phyloP scores from a whole-genome alignment of 371 early-diverging fungal genomes.

The Smittium culicis region DNA sequence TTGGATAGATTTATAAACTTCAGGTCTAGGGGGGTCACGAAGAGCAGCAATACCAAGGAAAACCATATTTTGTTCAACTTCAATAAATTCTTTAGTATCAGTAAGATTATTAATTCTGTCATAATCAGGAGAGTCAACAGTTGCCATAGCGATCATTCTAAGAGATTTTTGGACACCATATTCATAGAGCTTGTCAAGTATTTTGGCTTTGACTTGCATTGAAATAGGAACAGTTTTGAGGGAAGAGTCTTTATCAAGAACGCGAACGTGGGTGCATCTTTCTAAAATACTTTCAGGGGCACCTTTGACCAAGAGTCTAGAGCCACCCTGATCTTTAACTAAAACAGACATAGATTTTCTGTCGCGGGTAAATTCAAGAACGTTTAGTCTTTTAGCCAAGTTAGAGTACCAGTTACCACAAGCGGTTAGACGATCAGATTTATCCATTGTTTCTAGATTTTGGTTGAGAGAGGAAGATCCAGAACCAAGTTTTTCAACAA shows the following conservation, averaged over 20 bases:
- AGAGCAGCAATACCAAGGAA: conserved; percentile 89
- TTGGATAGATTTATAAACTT: conserved; percentile 65
- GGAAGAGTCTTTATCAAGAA: conserved; percentile 16
- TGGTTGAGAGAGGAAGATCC: conserved; percentile 48
- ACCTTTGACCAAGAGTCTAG: conserved; percentile 68
- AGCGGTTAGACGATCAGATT: conserved; percentile 41
- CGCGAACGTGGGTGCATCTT: conserved; percentile 58
- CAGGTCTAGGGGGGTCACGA: conserved; percentile 90
- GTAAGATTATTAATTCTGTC: conserved; percentile 19
- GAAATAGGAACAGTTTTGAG: conserved; percentile 50
- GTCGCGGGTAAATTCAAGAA: conserved; percentile 88
- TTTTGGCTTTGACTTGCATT: conserved; percentile 39
- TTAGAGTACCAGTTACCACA: conserved; percentile 44
- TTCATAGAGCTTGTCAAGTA: conserved; percentile 51
- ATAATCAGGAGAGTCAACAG: conserved; percentile 40
- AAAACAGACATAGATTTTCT: conserved; percentile 94
- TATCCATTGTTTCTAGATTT: conserved; percentile 33
- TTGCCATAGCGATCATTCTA: conserved; percentile 80
- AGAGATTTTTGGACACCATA: conserved; percentile 67
- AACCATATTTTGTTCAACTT: conserved; percentile 67
- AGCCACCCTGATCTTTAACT: conserved; percentile 22
- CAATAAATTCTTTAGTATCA: conserved; percentile 31
- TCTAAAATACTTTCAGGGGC: conserved; percentile 89
- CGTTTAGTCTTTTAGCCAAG: conserved; percentile 41
- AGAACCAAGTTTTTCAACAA: conserved; percentile 86